Evolutionary conservation across 257 asterid species (phyloP).

Genomic region (Avicennia marina): DNA sequence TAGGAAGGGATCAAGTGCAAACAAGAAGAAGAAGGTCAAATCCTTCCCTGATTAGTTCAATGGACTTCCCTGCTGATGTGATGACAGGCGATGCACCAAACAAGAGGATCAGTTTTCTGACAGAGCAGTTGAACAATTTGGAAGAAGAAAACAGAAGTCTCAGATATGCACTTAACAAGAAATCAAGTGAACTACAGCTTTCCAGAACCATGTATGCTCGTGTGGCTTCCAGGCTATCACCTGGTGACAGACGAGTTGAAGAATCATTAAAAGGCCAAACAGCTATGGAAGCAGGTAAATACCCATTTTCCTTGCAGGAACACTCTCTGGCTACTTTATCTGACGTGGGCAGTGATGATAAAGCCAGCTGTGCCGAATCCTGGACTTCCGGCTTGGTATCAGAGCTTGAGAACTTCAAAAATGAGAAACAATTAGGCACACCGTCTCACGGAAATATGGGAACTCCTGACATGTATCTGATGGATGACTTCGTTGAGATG

Average conservation of each 20-base stretch:
- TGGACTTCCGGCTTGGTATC: constrained; percentile 62
- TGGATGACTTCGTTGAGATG: constrained; percentile 96
- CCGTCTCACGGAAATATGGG: constrained; percentile 38
- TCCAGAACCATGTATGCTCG: constrained; percentile 19
- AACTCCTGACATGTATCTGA: constrained; percentile 58
- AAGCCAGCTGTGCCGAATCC: constrained; percentile 60
- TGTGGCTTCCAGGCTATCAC: constrained; percentile 26
- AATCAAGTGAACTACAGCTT: constrained; percentile 27
- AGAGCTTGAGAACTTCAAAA: constrained; percentile 59
- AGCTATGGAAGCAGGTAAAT: constrained; percentile 23
- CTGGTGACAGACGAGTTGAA: constrained; percentile 18
- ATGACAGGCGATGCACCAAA: constrained; percentile 32
- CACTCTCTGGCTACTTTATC: constrained; percentile 38
- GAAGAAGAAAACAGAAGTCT: constrained; percentile 65
- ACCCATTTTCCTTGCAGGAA: constrained; percentile 21
- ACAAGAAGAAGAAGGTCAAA: constrained; percentile 44
- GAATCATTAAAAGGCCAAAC: constrained; percentile 18
- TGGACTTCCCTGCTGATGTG: constrained; percentile 31
- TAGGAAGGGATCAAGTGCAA: constrained; percentile 42
- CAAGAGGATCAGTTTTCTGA: constrained; percentile 33
- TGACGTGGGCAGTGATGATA: constrained; percentile 65
- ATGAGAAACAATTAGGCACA: constrained; percentile 29
- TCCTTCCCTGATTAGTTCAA: constrained; percentile 27
- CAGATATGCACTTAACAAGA: constrained; percentile 36
- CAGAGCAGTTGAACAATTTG: constrained; percentile 44